Evolutionary conservation across 495 filamentous ascomycete genomes (phyloP).

Genomic region (Lepidopterella palustris): DNA sequence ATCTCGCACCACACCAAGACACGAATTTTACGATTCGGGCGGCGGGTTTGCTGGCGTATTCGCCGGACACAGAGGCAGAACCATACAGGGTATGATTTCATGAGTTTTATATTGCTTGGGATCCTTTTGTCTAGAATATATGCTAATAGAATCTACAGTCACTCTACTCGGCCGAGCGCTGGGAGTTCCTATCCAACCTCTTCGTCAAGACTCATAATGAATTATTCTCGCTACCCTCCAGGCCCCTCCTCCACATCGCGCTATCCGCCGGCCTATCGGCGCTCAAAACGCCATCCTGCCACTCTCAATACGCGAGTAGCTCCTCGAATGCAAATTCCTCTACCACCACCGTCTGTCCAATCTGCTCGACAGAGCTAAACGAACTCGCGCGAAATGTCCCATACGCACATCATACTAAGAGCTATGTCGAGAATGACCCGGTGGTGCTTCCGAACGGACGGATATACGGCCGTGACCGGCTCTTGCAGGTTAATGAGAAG

Average conservation of each 20-base stretch:
- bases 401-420: conserved; percentile 91
- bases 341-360: conserved; percentile 73
- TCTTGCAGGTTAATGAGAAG: conserved; percentile 72
- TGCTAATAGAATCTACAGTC: conserved; percentile 42
- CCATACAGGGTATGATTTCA: conserved; percentile 53
- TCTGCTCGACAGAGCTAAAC: conserved; percentile 92
- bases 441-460: conserved; percentile 81
- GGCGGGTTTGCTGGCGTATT: conserved; percentile 71
- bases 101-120: conserved; percentile 1
- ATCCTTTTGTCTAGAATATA: conserved; percentile 8
- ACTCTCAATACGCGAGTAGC: conserved; percentile 57
- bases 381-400: conserved; percentile 81
- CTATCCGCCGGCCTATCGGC: conserved; percentile 87
- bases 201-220: conserved; percentile 83
- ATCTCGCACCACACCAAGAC: conserved; percentile 60
- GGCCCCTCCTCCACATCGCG: conserved; percentile 85
- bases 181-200: conserved; percentile 67
- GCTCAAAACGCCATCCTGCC: conserved; percentile 91
- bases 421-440: conserved; percentile 79
- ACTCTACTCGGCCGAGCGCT: conserved; percentile 66
- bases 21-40: conserved; percentile 59
- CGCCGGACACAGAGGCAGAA: conserved; percentile 48
- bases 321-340: conserved; percentile 54
- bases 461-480: conserved; percentile 70
- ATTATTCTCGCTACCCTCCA: conserved; percentile 73